Base-by-base conservation (phyloP, 2,329 filamentous ascomycete species). In the Aspergillus ibericus region DNA sequence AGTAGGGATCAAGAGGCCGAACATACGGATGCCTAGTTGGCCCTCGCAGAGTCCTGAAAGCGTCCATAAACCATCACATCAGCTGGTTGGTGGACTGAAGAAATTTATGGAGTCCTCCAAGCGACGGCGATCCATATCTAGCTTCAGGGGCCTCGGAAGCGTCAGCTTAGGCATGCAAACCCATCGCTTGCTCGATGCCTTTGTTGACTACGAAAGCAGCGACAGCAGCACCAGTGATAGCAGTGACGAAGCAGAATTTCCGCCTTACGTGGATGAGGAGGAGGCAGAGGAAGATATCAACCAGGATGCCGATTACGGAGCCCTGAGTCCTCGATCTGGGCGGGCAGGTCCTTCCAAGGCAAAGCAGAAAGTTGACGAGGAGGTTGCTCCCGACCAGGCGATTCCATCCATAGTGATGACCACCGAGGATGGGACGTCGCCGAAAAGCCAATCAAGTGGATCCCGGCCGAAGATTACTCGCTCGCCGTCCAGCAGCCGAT, bases 81-180 rank as follows among this genome's bases (percentile, higher is more conserved):
- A 80, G 44, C 71, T 86, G 53, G 80, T 87, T 60, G 80, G 83
- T 25, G 85, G 87, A 22, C 73, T 92, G 20, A 79, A 82, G 27
- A 86, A 83, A 58, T 78, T 91, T 36, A 81, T 90, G 1, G 83
- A 82, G 59, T 85, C 83, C 56, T 84, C 85, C 1, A 87, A 63
- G 81, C 83, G 73, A 48, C 78, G 78, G 60, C 74, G 75, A 29
- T 81, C 82, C 4, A 72, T 82, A 8, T 77, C 78, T 16, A 78
- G 80, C 53, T 68, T 82, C 53, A 75, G 74, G 27, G 75, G 76
- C 10, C 75, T 90, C 49, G 87, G 70, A 27, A 63, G 87, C 3
- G 81, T 90, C 20, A 90, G 81, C 63, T 80, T 91, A 61, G 88
- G 88, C 1, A 93, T 93, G 75, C 87, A 88, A 63, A 92, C 90